Evolutionary conservation across 192 early-diverging fungal genomes (phyloP).

Genomic region (Coemansia sp.): DNA sequence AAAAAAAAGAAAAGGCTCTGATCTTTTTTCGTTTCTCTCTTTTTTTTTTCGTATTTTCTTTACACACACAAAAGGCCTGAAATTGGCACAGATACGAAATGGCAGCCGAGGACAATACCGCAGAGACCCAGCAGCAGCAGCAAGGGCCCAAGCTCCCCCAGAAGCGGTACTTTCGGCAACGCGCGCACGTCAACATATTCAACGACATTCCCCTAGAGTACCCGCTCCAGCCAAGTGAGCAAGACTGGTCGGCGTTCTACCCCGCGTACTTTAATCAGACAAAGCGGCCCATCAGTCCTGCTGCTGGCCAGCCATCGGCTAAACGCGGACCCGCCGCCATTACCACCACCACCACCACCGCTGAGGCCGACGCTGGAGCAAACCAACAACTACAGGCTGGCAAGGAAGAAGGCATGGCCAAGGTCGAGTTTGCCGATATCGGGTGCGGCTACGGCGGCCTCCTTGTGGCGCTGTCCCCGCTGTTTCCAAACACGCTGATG

Average conservation of each 20-base stretch:
- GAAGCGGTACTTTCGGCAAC: conserved; percentile 82
- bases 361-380: background rate
- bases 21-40: background rate
- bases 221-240: conserved; percentile 72
- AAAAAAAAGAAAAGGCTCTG: too few species aligned
- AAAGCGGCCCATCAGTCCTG: conserved; percentile 28
- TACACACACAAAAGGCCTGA: too few species aligned
- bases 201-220: conserved; percentile 94
- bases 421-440: conserved; percentile 96
- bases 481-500: conserved; percentile 92
- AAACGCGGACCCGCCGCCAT: conserved; percentile 31
- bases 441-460: conserved; percentile 98
- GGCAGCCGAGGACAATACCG: conserved; percentile 12
- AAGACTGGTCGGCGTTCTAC: conserved; percentile 90
- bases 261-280: conserved; percentile 58
- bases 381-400: background rate
- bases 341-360: too few species aligned
- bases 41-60: background rate
- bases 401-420: conserved; percentile 9
- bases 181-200: conserved; percentile 97
- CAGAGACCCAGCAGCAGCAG: conserved; percentile 10
- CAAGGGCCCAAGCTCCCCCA: conserved; percentile 53
- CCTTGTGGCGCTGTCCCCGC: conserved; percentile 78
- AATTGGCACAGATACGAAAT: background rate
- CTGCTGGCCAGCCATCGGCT: conserved; percentile 1